These are phyloP conservation scores for Rhodotorula taiwanensis DNA, from an alignment of 768 basidiomycete species.

Conservation along the genomic window DNA sequence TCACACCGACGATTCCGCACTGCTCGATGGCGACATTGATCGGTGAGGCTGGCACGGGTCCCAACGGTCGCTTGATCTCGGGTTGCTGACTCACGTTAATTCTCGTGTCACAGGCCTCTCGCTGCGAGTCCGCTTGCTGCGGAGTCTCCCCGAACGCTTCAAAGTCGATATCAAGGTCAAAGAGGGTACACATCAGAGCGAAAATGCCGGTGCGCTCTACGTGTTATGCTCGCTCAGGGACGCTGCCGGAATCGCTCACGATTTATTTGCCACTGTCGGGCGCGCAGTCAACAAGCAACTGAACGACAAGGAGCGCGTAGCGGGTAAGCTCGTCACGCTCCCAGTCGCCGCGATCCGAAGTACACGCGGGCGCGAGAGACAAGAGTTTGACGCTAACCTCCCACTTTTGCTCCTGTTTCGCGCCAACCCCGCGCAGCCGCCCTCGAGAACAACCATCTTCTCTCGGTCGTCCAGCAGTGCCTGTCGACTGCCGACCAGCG, in stretches of 20 bases:
- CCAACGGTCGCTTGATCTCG: neutral
- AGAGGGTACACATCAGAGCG: conserved; percentile 92
- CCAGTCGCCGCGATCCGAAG: too few species aligned
- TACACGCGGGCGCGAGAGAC: too few species aligned
- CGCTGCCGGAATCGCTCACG: too few species aligned
- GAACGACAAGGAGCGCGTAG: conserved; percentile 97
- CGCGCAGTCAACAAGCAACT: conserved; percentile 87
- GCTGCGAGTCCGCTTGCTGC: conserved; percentile 82
- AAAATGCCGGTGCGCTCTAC: conserved; percentile 72
- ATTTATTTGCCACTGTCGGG: too few species aligned
- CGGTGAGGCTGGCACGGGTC: conserved; percentile 49
- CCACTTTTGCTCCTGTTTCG: too few species aligned
- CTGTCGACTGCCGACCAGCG: conserved; percentile 50
- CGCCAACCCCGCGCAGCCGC: conserved; percentile 66
- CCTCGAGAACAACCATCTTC: conserved; percentile 76
- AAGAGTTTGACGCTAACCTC: too few species aligned
- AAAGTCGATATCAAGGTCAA: conserved; percentile 90
- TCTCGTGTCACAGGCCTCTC: conserved; percentile 61
- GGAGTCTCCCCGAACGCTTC: conserved; percentile 84
- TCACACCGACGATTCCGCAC: conserved; percentile 92
- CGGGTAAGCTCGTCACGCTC: conserved; percentile 42
- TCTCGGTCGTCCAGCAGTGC: conserved; percentile 80
- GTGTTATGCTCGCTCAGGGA: too few species aligned
- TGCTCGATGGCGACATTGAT: conserved; percentile 97
- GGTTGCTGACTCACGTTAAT: neutral